Conservation (phyloP, 2,329 filamentous ascomycete genomes). For the Calonectria pseudoturangicola region DNA sequence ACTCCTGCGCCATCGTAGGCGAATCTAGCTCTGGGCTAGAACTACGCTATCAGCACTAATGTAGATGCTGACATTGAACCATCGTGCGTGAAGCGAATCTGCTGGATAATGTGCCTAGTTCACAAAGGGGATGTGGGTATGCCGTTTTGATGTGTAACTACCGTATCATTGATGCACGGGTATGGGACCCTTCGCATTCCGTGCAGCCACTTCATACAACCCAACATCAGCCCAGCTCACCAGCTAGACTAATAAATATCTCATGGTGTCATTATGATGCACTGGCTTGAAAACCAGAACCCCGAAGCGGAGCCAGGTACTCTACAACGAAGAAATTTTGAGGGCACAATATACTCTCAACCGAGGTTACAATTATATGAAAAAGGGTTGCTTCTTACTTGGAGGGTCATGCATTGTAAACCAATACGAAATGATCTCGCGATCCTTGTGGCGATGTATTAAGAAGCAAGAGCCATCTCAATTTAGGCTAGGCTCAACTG, state of each 20-base stretch:
- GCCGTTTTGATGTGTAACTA: background rate
- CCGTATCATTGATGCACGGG: too few relatives aligned
- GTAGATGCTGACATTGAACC: background rate
- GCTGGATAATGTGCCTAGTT: background rate
- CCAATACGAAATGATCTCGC: too few relatives aligned
- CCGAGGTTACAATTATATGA: background rate
- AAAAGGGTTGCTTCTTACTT: background rate
- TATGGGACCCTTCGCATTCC: background rate
- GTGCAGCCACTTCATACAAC: background rate
- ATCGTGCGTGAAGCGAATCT: too few relatives aligned
- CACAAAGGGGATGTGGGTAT: background rate
- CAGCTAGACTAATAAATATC: background rate
- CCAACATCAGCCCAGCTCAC: background rate
- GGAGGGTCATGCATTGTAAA: background rate
- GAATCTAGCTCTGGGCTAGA: background rate
- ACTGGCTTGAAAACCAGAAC: background rate
- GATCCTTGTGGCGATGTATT: too few relatives aligned
- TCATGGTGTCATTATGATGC: conserved; percentile 4
- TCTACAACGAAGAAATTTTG: background rate
- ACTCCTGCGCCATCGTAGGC: too few relatives aligned
- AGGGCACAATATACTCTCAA: background rate
- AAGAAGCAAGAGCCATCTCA: background rate
- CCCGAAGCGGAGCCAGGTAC: background rate
- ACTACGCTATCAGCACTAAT: background rate
- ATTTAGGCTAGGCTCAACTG: background rate